Evolutionary conservation across 768 basidiomycete species (phyloP).

Genomic region (Favolaschia claudopus): DNA sequence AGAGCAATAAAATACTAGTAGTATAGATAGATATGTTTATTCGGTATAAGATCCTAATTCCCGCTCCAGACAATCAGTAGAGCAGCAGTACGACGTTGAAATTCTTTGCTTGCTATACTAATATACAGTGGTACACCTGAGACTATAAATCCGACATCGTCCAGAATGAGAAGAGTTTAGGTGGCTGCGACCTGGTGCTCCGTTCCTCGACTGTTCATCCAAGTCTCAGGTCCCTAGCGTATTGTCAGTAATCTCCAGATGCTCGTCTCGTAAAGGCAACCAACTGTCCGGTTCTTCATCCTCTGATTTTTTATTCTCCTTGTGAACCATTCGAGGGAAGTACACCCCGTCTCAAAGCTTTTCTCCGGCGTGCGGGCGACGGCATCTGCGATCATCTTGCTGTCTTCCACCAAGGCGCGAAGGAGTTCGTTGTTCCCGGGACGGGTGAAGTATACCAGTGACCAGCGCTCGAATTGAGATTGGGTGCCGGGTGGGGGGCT

Average conservation of each 20-base stretch:
- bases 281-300: conserved; percentile 50
- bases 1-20: too few species aligned
- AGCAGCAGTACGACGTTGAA: too few species aligned
- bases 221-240: conserved; percentile 52
- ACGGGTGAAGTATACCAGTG: conserved; percentile 72
- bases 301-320: conserved; percentile 54
- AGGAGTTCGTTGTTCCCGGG: conserved; percentile 62
- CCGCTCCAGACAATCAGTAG: too few species aligned
- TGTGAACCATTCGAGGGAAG: conserved; percentile 52
- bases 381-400: conserved; percentile 55
- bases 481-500: conserved; percentile 70
- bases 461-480: conserved; percentile 62
- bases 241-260: background rate
- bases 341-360: conserved; percentile 45
- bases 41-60: too few species aligned
- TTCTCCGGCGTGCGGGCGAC: conserved; percentile 47
- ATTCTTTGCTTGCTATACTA: too few species aligned
- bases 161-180: background rate
- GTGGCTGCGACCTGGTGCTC: conserved; percentile 32
- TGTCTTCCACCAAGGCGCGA: conserved; percentile 59
- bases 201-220: conserved; percentile 56
- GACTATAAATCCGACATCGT: too few species aligned
- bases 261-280: conserved; percentile 16
- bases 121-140: too few species aligned
- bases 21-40: too few species aligned